phyloP scores from a whole-genome alignment of 202 grass and related monocot species.

The Saccharum hybrid region DNA sequence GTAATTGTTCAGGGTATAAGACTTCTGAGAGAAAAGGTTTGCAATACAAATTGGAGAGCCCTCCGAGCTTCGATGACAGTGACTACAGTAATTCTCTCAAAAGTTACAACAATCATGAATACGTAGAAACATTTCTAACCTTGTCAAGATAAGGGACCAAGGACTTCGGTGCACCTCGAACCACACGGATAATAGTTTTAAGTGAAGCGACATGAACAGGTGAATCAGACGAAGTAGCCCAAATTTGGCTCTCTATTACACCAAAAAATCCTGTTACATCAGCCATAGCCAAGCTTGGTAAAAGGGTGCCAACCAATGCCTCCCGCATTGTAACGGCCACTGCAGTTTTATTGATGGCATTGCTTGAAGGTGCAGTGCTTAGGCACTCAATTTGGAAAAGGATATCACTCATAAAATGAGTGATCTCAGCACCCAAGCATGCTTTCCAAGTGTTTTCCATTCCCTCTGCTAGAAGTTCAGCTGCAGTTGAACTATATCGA shows the following conservation, averaged over 20 bases:
- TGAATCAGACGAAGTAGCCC: constrained; percentile 92
- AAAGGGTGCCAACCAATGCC: constrained; percentile 72
- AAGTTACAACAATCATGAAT: constrained; percentile 6
- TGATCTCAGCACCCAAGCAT: constrained; percentile 78
- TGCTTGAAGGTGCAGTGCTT: constrained; percentile 64
- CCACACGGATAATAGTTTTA: constrained; percentile 81
- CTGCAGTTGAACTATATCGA: constrained; percentile 86
- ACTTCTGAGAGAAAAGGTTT: constrained; percentile 27
- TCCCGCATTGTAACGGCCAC: constrained; percentile 74
- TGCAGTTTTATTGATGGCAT: constrained; percentile 58
- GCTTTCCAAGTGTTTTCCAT: constrained; percentile 91
- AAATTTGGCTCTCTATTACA: constrained; percentile 94
- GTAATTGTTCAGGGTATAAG: neutral
- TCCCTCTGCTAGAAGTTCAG: constrained; percentile 91
- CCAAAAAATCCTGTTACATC: constrained; percentile 82
- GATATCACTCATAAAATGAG: constrained; percentile 80
- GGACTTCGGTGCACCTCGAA: constrained; percentile 69
- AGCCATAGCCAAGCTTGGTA: constrained; percentile 90
- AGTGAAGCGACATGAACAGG: constrained; percentile 81
- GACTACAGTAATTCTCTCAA: constrained; percentile 14
- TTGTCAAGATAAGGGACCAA: constrained; percentile 86
- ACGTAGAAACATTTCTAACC: constrained; percentile 56
- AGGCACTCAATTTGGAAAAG: constrained; percentile 97
- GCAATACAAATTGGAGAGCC: neutral
- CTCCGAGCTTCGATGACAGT: constrained; percentile 2